Evolutionary conservation across 108 stramenopile species (phyloP).

Genomic region (Conticribra guillardii): DNA sequence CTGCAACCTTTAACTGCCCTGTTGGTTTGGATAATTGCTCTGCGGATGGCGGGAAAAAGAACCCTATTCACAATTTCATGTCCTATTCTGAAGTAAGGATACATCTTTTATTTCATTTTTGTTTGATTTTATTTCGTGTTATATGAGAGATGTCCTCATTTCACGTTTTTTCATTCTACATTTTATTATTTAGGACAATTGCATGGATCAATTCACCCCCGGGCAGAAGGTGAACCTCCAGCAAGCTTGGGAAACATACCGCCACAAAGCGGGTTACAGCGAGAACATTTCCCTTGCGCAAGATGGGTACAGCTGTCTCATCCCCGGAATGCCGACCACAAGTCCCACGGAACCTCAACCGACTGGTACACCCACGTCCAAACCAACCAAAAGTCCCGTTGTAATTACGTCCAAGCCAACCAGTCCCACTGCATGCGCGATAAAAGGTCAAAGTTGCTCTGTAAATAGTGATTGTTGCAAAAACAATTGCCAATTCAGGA

Average conservation of each 20-base stretch:
- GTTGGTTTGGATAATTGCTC: slow-evolving; percentile 5
- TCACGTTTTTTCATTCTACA: neutral
- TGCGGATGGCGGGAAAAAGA: slow-evolving; percentile 7
- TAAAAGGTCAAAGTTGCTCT: no score
- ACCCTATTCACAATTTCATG: slow-evolving; percentile 39
- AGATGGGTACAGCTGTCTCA: neutral
- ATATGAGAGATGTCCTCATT: no score
- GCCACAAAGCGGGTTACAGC: neutral
- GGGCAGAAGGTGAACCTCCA: neutral
- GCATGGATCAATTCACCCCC: slow-evolving; percentile 4
- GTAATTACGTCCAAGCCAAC: no score
- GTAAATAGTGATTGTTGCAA: no score
- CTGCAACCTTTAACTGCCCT: neutral
- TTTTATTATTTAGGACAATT: neutral
- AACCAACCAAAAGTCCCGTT: no score
- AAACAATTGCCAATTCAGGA: no score
- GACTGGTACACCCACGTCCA: no score
- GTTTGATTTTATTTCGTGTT: no score
- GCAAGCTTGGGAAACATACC: neutral
- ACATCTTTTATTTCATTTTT: no score
- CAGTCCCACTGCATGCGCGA: no score
- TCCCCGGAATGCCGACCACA: no score
- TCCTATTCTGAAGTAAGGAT: slow-evolving; percentile 13
- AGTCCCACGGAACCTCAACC: no score
- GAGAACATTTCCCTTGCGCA: neutral